A percentile compares a stretch with the other conserved stretches of the same genome.
phyloP scores from a whole-genome alignment of 805 yeast genomes.

The Komagataella phaffii region DNA sequence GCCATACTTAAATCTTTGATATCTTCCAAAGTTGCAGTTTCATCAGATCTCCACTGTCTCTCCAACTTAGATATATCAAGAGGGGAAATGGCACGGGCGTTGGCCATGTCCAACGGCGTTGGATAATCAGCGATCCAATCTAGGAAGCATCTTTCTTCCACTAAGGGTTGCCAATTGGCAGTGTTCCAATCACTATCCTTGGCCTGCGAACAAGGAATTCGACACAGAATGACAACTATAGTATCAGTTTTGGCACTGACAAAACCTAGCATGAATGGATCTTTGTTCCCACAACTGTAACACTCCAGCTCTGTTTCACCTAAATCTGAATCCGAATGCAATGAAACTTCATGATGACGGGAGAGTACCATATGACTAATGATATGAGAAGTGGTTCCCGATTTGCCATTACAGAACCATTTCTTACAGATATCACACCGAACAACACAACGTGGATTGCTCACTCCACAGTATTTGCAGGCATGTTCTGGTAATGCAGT shows the following conservation, averaged over 20 bases:
- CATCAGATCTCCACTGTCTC: conserved; percentile 66
- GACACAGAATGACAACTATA: conserved; percentile 75
- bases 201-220: conserved; percentile 75
- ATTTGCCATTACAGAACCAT: conserved; percentile 82
- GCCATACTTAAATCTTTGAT: conserved; percentile 38
- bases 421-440: conserved; percentile 65
- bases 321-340: conserved; percentile 69
- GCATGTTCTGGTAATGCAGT: conserved; percentile 16
- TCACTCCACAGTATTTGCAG: conserved; percentile 65
- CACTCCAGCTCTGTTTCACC: conserved; percentile 87
- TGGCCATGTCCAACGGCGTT: conserved; percentile 43
- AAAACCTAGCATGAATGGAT: conserved; percentile 72
- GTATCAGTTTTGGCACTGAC: conserved; percentile 80
- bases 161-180: conserved; percentile 74
- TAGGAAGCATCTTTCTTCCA: conserved; percentile 65
- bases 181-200: conserved; percentile 80
- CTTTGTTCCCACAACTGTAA: conserved; percentile 76
- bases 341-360: conserved; percentile 57
- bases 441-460: conserved; percentile 49
- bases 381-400: conserved; percentile 53
- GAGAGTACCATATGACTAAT: conserved; percentile 76
- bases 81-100: conserved; percentile 41
- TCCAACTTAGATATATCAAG: conserved; percentile 63
- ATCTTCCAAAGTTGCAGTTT: conserved; percentile 61
- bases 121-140: conserved; percentile 76